A percentile compares a stretch with the other conserved stretches of the same genome.
Conservation (phyloP, 192 early-diverging fungal genomes). For the Backusella morwellensis region DNA sequence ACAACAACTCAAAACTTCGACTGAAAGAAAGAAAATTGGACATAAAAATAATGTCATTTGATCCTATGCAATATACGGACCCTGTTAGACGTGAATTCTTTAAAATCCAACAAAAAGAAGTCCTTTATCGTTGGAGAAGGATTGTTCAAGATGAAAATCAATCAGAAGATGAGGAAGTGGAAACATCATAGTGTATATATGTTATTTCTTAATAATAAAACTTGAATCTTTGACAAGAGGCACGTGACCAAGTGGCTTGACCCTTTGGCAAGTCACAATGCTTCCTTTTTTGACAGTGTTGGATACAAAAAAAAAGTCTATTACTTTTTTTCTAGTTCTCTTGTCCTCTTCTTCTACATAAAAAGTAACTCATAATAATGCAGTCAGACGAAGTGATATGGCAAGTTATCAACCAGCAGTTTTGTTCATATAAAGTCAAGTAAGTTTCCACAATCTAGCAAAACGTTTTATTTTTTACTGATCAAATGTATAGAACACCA, state of each 20-base stretch:
- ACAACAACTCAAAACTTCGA: neutral
- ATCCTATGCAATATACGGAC: neutral
- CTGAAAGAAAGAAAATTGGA: neutral
- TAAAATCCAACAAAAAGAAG: neutral
- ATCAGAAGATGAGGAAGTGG: neutral
- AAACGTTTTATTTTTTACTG: neutral
- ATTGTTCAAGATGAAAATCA: neutral
- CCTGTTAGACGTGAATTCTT: neutral
- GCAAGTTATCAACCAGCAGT: constrained; percentile 94
- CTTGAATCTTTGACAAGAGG: neutral
- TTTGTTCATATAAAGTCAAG: constrained; percentile 99
- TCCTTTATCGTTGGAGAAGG: neutral
- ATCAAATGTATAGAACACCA: constrained; percentile 56
- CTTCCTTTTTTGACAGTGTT: neutral
- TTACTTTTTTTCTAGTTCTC: neutral
- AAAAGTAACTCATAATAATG: constrained; percentile 18
- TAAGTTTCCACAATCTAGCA: constrained; percentile 36
- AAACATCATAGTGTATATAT: neutral
- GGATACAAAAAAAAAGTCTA: neutral
- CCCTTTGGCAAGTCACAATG: neutral
- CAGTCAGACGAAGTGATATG: constrained; percentile 85
- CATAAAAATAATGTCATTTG: neutral
- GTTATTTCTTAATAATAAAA: neutral
- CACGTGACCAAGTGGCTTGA: neutral
- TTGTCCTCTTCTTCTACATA: neutral